Evolutionary conservation across 2,329 filamentous ascomycete species (phyloP).

Genomic region (Rutstroemia sp.): DNA sequence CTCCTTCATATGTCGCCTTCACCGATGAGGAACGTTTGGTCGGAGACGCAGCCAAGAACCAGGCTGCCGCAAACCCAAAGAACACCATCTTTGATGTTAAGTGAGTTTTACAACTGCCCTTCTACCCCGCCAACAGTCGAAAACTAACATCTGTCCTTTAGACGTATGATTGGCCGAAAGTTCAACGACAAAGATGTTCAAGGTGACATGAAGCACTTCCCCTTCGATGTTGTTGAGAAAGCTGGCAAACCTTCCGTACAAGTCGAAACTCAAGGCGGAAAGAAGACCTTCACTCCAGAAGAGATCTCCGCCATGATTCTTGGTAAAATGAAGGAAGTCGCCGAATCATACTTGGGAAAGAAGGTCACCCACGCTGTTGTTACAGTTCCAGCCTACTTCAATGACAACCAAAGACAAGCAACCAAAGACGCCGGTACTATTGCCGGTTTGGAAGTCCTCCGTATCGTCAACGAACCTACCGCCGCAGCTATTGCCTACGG

Average conservation of each 20-base stretch:
- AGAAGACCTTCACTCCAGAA: conserved; percentile 93
- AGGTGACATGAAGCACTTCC: conserved; percentile 97
- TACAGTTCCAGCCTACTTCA: conserved; percentile 99
- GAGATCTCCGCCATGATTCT: conserved; percentile 99
- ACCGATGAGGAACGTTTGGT: conserved; percentile 98
- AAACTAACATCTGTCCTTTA: conserved; percentile 31
- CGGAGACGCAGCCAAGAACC: conserved; percentile 99
- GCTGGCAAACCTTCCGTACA: conserved; percentile 83
- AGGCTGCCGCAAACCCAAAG: conserved; percentile 97
- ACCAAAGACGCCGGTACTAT: conserved; percentile 99
- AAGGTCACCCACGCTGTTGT: conserved; percentile 99
- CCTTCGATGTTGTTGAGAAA: conserved; percentile 95
- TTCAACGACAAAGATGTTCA: conserved; percentile 95
- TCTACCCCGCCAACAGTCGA: not conserved
- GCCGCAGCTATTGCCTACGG: conserved; percentile 97
- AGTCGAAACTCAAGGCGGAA: conserved; percentile 93
- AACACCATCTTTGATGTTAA: conserved; percentile 99
- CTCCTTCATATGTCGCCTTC: conserved; percentile 93
- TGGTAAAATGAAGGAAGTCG: conserved; percentile 99
- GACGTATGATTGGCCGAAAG: conserved; percentile 94
- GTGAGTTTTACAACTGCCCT: conserved; percentile 45
- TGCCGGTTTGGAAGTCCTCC: conserved; percentile 92
- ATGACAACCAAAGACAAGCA: conserved; percentile 99
- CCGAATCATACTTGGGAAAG: conserved; percentile 96
- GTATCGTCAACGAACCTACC: conserved; percentile 99